Conservation (phyloP, 306 rosid species). For the Vicia villosa region DNA sequence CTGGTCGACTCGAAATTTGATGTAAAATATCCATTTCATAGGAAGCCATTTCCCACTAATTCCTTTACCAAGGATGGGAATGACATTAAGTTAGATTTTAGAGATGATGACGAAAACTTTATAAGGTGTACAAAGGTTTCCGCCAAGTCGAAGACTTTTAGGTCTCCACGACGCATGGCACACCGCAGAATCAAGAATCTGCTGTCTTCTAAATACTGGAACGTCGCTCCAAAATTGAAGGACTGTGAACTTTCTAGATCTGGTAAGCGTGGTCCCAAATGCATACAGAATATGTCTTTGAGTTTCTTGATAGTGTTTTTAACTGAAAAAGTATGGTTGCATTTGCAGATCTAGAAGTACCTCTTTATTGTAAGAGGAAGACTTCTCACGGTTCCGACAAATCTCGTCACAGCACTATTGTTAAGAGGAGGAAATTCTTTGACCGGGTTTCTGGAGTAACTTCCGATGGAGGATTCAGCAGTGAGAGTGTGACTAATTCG, state of each 20-base stretch:
- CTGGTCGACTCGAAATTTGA: constrained; percentile 49
- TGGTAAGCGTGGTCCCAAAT: constrained; percentile 56
- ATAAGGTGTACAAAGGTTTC: constrained; percentile 57
- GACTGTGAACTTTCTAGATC: constrained; percentile 72
- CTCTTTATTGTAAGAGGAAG: constrained; percentile 69
- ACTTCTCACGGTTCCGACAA: constrained; percentile 51
- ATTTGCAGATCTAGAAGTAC: constrained; percentile 57
- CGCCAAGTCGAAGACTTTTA: constrained; percentile 60
- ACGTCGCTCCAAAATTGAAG: constrained; percentile 77
- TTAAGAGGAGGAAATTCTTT: constrained; percentile 69
- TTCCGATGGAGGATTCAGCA: constrained; percentile 89
- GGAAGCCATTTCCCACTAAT: constrained; percentile 61
- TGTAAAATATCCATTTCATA: constrained; percentile 49
- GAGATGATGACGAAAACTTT: constrained; percentile 89
- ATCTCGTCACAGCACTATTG: constrained; percentile 47
- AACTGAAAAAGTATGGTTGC: constrained; percentile 31
- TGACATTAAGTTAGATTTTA: constrained; percentile 66
- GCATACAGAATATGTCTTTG: constrained; percentile 1
- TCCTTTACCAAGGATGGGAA: constrained; percentile 70
- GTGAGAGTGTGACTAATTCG: constrained; percentile 90
- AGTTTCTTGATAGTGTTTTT: constrained; percentile 8
- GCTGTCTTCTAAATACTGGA: constrained; percentile 88
- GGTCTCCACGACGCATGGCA: constrained; percentile 65
- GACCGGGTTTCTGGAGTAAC: constrained; percentile 62
- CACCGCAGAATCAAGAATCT: constrained; percentile 74